Evolutionary conservation across 345 rosid genomes (phyloP).

Genomic region (Populus davidiana): DNA sequence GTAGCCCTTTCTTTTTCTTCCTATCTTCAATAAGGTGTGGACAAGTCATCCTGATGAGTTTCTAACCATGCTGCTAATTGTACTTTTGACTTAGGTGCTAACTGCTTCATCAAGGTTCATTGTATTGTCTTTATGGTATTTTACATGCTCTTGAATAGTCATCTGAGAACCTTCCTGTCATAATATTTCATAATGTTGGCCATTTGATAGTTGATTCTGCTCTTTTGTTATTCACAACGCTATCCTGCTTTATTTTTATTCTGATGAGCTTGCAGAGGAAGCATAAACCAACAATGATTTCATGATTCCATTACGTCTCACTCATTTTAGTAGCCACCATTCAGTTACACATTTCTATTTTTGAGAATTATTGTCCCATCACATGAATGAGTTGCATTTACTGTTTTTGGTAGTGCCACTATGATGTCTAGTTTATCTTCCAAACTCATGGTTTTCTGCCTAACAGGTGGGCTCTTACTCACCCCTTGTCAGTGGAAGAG

Average conservation of each 20-base stretch:
- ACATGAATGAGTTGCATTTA: slow-evolving; percentile 1
- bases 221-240: background rate
- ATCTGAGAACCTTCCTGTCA: background rate
- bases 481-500: slow-evolving; percentile 78
- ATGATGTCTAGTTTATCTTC: slow-evolving; percentile 6
- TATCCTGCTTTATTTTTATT: background rate
- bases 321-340: background rate
- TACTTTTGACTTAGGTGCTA: too few relatives aligned
- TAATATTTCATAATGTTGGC: background rate
- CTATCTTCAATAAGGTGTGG: background rate
- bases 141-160: background rate
- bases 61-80: background rate
- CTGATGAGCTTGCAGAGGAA: background rate
- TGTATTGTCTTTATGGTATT: background rate
- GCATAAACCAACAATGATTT: background rate
- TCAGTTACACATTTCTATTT: slow-evolving; percentile 2
- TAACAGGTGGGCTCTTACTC: slow-evolving; percentile 95
- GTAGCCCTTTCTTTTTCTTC: background rate
- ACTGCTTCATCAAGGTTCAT: background rate
- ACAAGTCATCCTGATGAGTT: background rate
- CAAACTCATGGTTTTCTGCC: slow-evolving; percentile 13
- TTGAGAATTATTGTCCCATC: background rate
- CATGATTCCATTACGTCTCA: background rate
- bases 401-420: background rate
- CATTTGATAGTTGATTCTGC: background rate